Evolutionary conservation across 2,329 filamentous ascomycete species (phyloP).

Genomic region (Cytospora chrysosperma): DNA sequence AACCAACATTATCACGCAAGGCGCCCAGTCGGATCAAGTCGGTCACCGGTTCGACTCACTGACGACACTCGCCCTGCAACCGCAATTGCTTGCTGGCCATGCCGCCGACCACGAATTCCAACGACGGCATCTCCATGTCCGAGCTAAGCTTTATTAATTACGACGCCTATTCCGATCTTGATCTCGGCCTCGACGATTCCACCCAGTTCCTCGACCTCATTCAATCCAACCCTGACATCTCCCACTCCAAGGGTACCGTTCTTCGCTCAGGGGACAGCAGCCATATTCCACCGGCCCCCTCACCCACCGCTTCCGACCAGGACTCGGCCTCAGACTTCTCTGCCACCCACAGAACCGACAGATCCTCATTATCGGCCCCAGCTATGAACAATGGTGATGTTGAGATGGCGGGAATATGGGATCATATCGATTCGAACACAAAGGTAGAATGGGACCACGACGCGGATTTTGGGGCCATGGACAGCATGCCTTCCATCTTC

Average conservation of each 20-base stretch:
- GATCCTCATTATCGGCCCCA: conserved; percentile 46
- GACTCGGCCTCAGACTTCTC: conserved; percentile 54
- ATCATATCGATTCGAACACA: conserved; percentile 5
- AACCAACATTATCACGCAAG: conserved; percentile 3
- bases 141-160: conserved; percentile 19
- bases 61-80: conserved; percentile 18
- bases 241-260: conserved; percentile 22
- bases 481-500: conserved; percentile 39
- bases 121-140: conserved; percentile 22
- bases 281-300: conserved; percentile 42
- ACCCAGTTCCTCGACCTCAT: conserved; percentile 19
- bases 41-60: conserved; percentile 15
- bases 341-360: conserved; percentile 47
- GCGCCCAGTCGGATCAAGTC: conserved; percentile 18
- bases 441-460: conserved; percentile 42
- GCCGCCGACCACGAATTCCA: conserved; percentile 16
- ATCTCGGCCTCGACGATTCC: conserved; percentile 14
- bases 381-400: conserved; percentile 41
- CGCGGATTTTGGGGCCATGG: conserved; percentile 39
- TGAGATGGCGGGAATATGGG: conserved; percentile 38
- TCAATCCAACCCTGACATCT: conserved; percentile 19
- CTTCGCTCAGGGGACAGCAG: conserved; percentile 30
- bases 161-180: conserved; percentile 18
- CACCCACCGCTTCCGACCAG: conserved; percentile 43
- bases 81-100: conserved; percentile 9